Conservation (phyloP, 1,284 basidiomycete species). For the Cutaneotrichosporon sp. region DNA sequence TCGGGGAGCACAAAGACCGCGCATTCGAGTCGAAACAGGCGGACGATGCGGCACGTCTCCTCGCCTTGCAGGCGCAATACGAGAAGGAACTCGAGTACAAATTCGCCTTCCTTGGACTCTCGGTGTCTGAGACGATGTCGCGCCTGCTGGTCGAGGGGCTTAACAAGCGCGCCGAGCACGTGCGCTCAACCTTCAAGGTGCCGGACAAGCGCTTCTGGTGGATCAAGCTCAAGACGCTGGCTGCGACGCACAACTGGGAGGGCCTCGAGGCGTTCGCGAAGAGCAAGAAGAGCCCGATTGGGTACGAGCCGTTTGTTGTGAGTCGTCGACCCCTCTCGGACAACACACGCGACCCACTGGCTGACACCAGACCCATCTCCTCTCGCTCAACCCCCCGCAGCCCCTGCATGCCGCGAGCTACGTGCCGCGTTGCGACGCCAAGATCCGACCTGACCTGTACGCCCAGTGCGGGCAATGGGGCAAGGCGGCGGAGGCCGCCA, state of each 20-base stretch:
- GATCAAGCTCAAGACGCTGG: constrained; percentile 78
- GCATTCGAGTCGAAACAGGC: constrained; percentile 90
- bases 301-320: constrained; percentile 88
- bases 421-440: constrained; percentile 76
- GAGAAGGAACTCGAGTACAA: constrained; percentile 81
- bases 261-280: constrained; percentile 77
- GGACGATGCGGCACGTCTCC: constrained; percentile 77
- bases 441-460: constrained; percentile 78
- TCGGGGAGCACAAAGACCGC: constrained; percentile 89
- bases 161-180: constrained; percentile 78
- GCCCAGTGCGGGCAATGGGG: constrained; percentile 85
- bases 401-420: constrained; percentile 70
- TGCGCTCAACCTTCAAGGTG: constrained; percentile 83
- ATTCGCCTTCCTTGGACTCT: constrained; percentile 71
- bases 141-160: constrained; percentile 72
- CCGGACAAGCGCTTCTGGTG: constrained; percentile 96
- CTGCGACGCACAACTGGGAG: constrained; percentile 75
- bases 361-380: constrained; percentile 41
- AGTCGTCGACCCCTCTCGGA: constrained; percentile 48
- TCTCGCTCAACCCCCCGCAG: constrained; percentile 52
- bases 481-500: constrained; percentile 79
- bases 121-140: constrained; percentile 78
- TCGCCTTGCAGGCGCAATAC: constrained; percentile 76
- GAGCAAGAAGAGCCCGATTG: constrained; percentile 86
- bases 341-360: neutral